Evolutionary conservation across 2,329 filamentous ascomycete species (phyloP), one percentile per base, ranked within the genome.

Genomic region (Botryotinia calthae): DNA sequence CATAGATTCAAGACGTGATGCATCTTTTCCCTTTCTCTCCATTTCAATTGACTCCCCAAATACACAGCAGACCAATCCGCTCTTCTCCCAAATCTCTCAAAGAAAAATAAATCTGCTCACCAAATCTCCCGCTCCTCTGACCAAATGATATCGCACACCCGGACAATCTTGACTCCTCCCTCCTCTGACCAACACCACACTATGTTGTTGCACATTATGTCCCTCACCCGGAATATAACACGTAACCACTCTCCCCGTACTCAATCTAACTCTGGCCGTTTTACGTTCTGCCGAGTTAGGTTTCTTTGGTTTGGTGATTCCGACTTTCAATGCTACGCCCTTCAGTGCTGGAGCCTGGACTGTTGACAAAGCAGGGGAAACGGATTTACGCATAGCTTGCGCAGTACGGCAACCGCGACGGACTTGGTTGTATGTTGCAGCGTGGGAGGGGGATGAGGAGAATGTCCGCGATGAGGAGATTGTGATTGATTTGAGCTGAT

Each of bases 181-280:
- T 73, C 96, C 96, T 77, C 96, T 88, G n/a, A 99, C 95, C 77
- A 98, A 86, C 72, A 99, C 96, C 64, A 99, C 96, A 79, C 93
- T 97, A 86, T 99, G 97, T 87, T 98, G 96, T 87, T 98, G 95
- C 77, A 98, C 95, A 83, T 98, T 99, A 85, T 99, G 96, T 66
- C 96, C 95, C 88, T 98, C 95, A 70, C 96, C 96, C 48, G 95
- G 94, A 80, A 99, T 98, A 85, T 98, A 98, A 40, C 93, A 93
- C 73, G 94, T 97, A 75, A 99, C 87, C 73, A 97, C 88, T 81
- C 90, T 93, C 72, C 96, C 96, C 76, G 89, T 95, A 74, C 93
- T 96, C 81, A 99, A 85, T 78, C 95, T 87, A 31, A 99, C 91
- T 86, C 95, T 93, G 4, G 95, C 95, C 73, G 94, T 96, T 86